Evolutionary conservation across 805 yeast genomes (phyloP).

Genomic region (Kazachstania martiniae): DNA sequence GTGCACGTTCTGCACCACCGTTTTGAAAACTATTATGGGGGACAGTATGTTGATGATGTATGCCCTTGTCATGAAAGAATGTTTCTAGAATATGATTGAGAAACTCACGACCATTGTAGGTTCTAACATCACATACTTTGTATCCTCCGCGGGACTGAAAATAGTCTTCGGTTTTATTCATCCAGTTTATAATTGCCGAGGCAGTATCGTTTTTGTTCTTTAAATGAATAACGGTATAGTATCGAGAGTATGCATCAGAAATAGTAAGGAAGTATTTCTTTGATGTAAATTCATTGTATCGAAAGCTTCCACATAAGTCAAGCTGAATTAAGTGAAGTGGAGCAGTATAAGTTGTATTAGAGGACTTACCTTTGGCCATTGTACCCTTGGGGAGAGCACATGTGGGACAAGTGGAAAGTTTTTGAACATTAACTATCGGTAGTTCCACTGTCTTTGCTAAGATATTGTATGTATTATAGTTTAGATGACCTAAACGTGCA

Average conservation of each 20-base stretch:
- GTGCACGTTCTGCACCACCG: slow-evolving; percentile 11
- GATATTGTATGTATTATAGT: too few species aligned
- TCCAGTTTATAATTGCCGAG: slow-evolving; percentile 2
- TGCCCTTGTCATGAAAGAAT: slow-evolving; percentile 2
- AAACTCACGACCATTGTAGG: slow-evolving; percentile 8
- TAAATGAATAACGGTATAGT: slow-evolving; percentile 4
- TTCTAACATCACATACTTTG: slow-evolving; percentile 4
- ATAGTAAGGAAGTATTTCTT: slow-evolving; percentile 3
- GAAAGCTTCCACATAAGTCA: slow-evolving; percentile 4
- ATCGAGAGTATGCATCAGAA: slow-evolving; percentile 4
- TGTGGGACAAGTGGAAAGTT: too few species aligned
- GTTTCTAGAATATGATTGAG: not conserved
- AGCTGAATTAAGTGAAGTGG: slow-evolving; percentile 4
- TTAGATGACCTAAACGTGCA: too few species aligned
- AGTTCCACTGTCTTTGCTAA: too few species aligned
- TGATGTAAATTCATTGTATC: not conserved
- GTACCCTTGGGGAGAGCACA: slow-evolving; percentile 2
- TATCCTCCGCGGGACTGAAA: slow-evolving; percentile 3
- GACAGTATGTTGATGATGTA: slow-evolving; percentile 7
- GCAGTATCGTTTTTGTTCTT: slow-evolving; percentile 3
- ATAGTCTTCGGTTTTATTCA: slow-evolving; percentile 2
- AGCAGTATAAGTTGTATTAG: not conserved
- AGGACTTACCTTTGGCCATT: slow-evolving; percentile 6
- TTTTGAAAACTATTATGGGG: slow-evolving; percentile 9
- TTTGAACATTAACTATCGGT: too few species aligned